Base-by-base conservation (phyloP, 495 filamentous ascomycete species). In the Neurospora tetraspora region DNA sequence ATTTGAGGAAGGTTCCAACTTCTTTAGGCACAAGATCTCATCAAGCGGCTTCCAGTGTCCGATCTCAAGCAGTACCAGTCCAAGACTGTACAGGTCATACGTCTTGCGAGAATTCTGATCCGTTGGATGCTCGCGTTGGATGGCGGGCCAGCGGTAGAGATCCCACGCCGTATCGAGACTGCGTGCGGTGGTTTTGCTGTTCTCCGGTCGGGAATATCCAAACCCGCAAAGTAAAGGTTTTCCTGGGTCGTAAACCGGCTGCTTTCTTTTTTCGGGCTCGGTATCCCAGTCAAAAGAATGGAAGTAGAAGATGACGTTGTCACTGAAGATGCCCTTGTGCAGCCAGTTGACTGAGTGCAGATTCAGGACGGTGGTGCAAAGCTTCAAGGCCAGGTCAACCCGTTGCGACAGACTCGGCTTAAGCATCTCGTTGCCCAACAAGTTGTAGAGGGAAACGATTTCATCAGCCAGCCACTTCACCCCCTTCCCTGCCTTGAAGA, bases 311-410 rank as follows among this genome's bases (percentile, higher is more conserved):
- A 89, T 70, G 47, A 89, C 81, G 71, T 86, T 88, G 40, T 85
- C 79, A 68, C 82, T 84, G 36, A 86, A 83, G 1, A 90, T 75
- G 0, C 85, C 85, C 76, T 89, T 90, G 80, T 89, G 88, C 36
- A 89, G 76, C 87, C 86, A 90, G 69, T 87, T 85, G 2, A 88
- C 84, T 0, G 85, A 81, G 69, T 90, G 87, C 1, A 90, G 78
- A 47, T 79, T 74, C 69, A 81, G 61, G 4, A 79, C 61, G 0
- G 78, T 78, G 4, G 71, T 70, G 40, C 77, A 78, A 16, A 81
- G 70, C 71, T 61, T 73, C 14, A 27, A n/a, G 2, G 79, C 79
- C 59, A 81, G 47, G 10, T 42, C 36, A 16, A 81, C 37, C 1
- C 79, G 69, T 34, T 78, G 70, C 18, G 77, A 72, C 0, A 81